Percentiles rank a stretch among this genome's conserved stretches.
Evolutionary conservation across 768 basidiomycete species (phyloP).

Genomic region (Leccinum subtestaceum): DNA sequence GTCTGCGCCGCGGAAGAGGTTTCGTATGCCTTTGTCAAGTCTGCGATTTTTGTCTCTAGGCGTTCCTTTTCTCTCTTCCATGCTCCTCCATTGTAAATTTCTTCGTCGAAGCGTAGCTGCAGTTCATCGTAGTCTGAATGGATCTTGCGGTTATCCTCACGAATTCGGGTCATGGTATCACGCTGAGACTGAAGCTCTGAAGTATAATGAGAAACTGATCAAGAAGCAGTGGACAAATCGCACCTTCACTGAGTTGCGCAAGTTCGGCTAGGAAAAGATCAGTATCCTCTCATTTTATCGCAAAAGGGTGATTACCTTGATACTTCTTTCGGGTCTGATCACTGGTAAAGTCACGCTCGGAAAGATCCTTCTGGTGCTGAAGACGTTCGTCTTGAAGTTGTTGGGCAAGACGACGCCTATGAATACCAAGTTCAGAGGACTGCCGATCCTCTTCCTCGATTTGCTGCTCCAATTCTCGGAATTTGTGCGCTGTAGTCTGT

Average conservation of each 20-base stretch:
- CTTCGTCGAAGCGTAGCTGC: constrained; percentile 72
- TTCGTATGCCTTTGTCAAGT: constrained; percentile 74
- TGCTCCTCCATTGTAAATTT: constrained; percentile 69
- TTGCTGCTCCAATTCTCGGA: constrained; percentile 58
- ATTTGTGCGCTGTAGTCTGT: constrained; percentile 47
- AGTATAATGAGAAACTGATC: constrained; percentile 5
- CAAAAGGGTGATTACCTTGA: constrained; percentile 50
- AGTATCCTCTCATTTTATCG: constrained; percentile 6
- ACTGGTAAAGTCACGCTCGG: constrained; percentile 71
- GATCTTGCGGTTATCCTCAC: constrained; percentile 77
- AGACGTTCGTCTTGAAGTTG: constrained; percentile 78
- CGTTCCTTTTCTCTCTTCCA: constrained; percentile 91
- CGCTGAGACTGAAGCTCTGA: constrained; percentile 76
- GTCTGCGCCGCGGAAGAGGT: constrained; percentile 65
- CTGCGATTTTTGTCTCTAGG: constrained; percentile 76
- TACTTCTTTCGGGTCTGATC: constrained; percentile 87
- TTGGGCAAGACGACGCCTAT: constrained; percentile 66
- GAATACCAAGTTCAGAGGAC: constrained; percentile 59
- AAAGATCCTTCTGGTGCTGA: constrained; percentile 76
- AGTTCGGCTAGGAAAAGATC: constrained; percentile 54
- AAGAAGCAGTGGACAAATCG: constrained; percentile 5
- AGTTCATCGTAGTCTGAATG: constrained; percentile 76
- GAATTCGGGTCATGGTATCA: constrained; percentile 69
- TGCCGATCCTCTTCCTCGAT: constrained; percentile 69
- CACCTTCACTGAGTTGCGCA: constrained; percentile 78